phyloP scores from a whole-genome alignment of 1,284 basidiomycete species.

The Phenoliferia sp. region DNA sequence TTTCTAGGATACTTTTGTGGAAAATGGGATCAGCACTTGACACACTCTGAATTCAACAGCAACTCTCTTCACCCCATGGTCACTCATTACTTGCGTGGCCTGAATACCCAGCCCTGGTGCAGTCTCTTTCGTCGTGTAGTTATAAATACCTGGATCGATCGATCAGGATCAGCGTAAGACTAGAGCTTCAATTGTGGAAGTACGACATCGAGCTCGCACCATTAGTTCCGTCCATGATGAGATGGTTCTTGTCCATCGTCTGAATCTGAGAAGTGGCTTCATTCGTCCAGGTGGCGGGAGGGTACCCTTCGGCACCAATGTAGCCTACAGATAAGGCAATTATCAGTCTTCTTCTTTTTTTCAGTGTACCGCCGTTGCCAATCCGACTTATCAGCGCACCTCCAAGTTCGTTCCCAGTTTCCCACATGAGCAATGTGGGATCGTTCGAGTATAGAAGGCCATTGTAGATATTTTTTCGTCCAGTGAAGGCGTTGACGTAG shows the following conservation, averaged over 20 bases:
- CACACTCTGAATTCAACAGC: background rate
- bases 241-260: constrained; percentile 9
- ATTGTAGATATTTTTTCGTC: constrained; percentile 5
- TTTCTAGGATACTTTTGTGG: constrained; percentile 18
- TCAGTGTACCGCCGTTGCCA: background rate
- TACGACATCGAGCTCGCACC: too few species aligned
- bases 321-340: background rate
- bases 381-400: constrained; percentile 1
- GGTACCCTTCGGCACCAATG: constrained; percentile 18
- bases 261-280: constrained; percentile 13
- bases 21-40: background rate
- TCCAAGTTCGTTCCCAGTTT: constrained; percentile 32
- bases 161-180: background rate
- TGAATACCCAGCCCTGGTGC: background rate
- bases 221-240: constrained; percentile 31
- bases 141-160: background rate
- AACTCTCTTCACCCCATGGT: constrained; percentile 18
- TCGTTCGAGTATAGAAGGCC: constrained; percentile 26
- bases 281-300: constrained; percentile 23
- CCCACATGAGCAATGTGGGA: constrained; percentile 31
- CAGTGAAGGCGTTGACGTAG: background rate
- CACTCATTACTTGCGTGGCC: constrained; percentile 8
- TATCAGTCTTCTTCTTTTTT: background rate
- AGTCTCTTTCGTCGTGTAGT: background rate
- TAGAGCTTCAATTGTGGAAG: constrained; percentile 17